A percentile compares a stretch with the other conserved stretches of the same genome.
phyloP scores from a whole-genome alignment of 352 stramenopile species.

The Globisporangium spiculum region DNA sequence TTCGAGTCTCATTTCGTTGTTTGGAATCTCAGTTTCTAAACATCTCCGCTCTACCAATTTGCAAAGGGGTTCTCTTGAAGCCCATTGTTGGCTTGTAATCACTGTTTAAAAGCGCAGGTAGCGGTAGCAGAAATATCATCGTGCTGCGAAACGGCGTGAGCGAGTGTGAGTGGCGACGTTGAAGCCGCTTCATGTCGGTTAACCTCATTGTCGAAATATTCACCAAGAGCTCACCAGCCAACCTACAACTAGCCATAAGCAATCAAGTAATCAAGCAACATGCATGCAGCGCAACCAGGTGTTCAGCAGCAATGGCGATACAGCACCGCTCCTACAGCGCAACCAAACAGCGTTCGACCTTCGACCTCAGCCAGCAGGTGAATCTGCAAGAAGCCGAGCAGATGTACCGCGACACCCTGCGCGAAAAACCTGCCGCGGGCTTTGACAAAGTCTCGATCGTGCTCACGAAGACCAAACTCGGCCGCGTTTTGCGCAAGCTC shows the following conservation, averaged over 20 bases:
- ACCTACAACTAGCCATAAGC: background rate
- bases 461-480: slow-evolving; percentile 56
- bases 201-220: background rate
- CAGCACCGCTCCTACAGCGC: slow-evolving; percentile 24
- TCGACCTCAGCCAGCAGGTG: slow-evolving; percentile 32
- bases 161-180: background rate
- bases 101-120: background rate
- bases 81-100: background rate
- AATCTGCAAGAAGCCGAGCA: slow-evolving; percentile 35
- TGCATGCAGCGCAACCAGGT: background rate
- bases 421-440: slow-evolving; percentile 38
- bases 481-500: slow-evolving; percentile 38
- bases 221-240: background rate
- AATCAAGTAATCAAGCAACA: background rate
- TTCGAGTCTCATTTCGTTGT: background rate
- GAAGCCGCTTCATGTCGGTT: background rate
- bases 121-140: background rate
- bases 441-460: slow-evolving; percentile 56
- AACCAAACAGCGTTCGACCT: slow-evolving; percentile 38
- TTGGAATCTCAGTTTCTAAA: background rate
- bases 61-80: background rate
- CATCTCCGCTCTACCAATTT: background rate
- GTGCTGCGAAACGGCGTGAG: background rate
- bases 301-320: background rate
- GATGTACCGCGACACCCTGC: slow-evolving; percentile 44